These are phyloP conservation scores for Arthrobotrys musiformis DNA, from an alignment of 2,329 filamentous ascomycete species.

Conservation along the genomic window DNA sequence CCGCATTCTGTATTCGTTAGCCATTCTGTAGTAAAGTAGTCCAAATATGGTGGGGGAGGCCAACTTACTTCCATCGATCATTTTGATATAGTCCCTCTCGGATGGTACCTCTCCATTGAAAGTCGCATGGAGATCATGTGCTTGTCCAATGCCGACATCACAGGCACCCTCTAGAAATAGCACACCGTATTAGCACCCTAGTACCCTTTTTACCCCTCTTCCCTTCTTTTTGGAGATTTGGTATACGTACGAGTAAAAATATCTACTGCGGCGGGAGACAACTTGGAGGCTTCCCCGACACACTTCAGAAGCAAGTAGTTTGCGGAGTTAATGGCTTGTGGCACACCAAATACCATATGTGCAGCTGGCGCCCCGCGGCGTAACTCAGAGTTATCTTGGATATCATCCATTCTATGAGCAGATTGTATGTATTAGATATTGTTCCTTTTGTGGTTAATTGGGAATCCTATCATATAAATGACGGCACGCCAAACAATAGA, in stretches of 20 bases:
- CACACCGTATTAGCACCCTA: not conserved
- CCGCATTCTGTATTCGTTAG: not conserved
- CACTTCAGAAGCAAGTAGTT: not conserved
- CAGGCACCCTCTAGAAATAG: conserved; percentile 4
- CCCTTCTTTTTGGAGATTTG: not conserved
- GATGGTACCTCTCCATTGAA: conserved; percentile 12
- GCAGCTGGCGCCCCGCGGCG: conserved; percentile 4
- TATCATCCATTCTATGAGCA: conserved; percentile 13
- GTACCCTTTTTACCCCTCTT: no score
- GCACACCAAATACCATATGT: conserved; percentile 1
- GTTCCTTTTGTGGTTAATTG: no score
- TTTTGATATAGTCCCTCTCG: conserved; percentile 4
- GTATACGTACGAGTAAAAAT: conserved; percentile 6
- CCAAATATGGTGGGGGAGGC: not conserved
- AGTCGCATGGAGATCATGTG: conserved; percentile 23
- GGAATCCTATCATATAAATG: no score
- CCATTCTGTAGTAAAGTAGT: not conserved
- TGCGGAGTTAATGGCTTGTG: conserved; percentile 7
- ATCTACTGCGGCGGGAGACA: not conserved
- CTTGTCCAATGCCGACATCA: conserved; percentile 10
- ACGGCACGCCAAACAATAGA: not conserved
- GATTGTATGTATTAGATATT: not conserved
- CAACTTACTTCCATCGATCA: conserved; percentile 8
- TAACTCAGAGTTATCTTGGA: not conserved
- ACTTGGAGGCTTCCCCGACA: not conserved